These are phyloP conservation scores for Bipolaris sorokiniana DNA, from an alignment of 2,329 filamentous ascomycete genomes.

Conservation along the genomic window DNA sequence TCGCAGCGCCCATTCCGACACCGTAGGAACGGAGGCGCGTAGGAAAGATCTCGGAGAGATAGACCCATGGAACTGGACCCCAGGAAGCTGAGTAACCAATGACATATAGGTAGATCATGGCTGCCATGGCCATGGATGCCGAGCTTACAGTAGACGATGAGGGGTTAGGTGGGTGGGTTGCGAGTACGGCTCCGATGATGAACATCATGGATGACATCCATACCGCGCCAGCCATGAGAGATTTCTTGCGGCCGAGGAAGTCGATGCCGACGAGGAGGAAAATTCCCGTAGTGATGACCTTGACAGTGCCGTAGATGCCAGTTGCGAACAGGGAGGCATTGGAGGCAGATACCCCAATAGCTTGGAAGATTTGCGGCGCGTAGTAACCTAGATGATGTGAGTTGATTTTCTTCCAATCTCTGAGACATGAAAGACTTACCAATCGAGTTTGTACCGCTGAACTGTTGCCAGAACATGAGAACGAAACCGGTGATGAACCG, in stretches of 20 bases:
- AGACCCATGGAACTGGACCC: conserved; percentile 78
- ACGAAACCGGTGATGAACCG: conserved; percentile 74
- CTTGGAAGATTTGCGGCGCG: conserved; percentile 72
- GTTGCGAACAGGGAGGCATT: conserved; percentile 15
- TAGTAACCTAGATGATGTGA: conserved; percentile 63
- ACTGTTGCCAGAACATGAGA: conserved; percentile 82
- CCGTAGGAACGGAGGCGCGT: conserved; percentile 69
- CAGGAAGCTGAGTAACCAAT: conserved; percentile 72
- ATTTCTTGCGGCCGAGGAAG: conserved; percentile 64
- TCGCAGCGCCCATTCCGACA: conserved; percentile 73
- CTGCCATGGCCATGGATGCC: conserved; percentile 66
- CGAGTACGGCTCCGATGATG: conserved; percentile 66
- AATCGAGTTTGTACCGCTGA: conserved; percentile 74
- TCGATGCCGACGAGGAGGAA: conserved; percentile 75
- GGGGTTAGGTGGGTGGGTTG: conserved; percentile 49
- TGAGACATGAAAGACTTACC: conserved; percentile 31
- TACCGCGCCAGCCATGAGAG: conserved; percentile 69
- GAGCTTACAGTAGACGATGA: conserved; percentile 43
- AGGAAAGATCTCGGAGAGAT: conserved; percentile 77
- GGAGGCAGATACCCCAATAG: conserved; percentile 63
- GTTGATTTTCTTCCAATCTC: too few species aligned
- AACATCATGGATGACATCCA: conserved; percentile 70
- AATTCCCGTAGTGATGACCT: conserved; percentile 70
- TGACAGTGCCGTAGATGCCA: conserved; percentile 74
- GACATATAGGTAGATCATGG: conserved; percentile 78